Base-by-base conservation (phyloP, 1,139 yeast species). In the Kurtzmaniella quercitrusa region DNA sequence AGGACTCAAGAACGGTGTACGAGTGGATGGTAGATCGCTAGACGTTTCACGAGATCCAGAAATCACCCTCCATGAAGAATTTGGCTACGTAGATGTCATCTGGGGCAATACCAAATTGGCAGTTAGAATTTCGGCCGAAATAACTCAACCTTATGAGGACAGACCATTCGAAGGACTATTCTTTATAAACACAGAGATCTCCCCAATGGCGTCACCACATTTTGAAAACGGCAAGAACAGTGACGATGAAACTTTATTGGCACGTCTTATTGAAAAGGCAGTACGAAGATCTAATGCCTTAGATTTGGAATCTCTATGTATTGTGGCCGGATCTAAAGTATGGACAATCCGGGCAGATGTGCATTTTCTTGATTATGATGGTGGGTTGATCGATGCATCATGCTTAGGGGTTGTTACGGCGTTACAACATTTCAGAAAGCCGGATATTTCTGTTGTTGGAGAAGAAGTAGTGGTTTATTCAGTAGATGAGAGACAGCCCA, bases 151-250 rank as follows among this genome's bases (percentile, higher is more conserved):
- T 0, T 85, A 77, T 53, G 96, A 89, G 44, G 96, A 91, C 54
- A 73, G 96, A 42, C 98, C 98, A 1, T 91, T 88, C 58, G 98
- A 94, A 63, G 98, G 98, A 1, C 62, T 86, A 3, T 90, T 93
- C 59, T 70, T 78, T 37, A 90, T 93, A 25, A 81, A 87, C 41
- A 86, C 96, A 5, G 98, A 93, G 57, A 79, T 88, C 41, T 79
- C 91, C 15, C 85, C 97, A 21, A 85, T 91, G 90, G 95, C 96
- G 1, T 81, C 89, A 11, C 84, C 95, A 1, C 72, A 79, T 55
- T 90, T 89, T 60, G 96, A 90, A 54, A 80, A 81, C 55, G 81
- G 80, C 38, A 75, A 82, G 48, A 83, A 79, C 50, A 74, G 85
- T 16, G 86, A 85, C 48, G 95, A 89, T 48, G 98, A 91, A 58